Conservation (phyloP, 1,139 yeast genomes). For the Saccharomyces pastorianus region DNA sequence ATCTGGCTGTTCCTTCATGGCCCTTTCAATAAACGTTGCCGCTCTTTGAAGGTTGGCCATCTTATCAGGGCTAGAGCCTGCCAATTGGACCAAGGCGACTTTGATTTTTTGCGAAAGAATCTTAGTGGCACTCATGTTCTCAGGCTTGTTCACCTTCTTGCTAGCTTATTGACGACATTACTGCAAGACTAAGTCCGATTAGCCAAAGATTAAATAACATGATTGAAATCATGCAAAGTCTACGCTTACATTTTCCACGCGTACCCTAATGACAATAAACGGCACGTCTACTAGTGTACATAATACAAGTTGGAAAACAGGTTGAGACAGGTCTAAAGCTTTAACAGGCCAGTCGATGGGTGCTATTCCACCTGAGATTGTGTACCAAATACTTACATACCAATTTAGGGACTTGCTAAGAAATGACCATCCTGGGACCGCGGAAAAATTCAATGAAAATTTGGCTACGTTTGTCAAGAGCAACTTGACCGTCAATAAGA, state of each 20-base stretch:
- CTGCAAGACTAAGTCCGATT: background rate
- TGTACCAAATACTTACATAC: constrained; percentile 33
- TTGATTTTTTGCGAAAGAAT: constrained; percentile 38
- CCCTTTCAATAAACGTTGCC: constrained; percentile 41
- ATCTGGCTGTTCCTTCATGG: constrained; percentile 42
- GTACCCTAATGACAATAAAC: too few species aligned
- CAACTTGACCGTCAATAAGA: constrained; percentile 32
- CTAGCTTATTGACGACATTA: background rate
- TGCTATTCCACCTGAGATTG: constrained; percentile 33
- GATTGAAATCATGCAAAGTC: background rate
- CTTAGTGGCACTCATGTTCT: constrained; percentile 9
- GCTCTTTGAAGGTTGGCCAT: constrained; percentile 51
- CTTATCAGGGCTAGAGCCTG: constrained; percentile 40
- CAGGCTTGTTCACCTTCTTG: background rate
- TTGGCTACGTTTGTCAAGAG: constrained; percentile 32
- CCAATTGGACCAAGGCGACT: constrained; percentile 42
- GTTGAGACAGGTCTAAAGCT: too few species aligned
- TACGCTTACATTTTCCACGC: too few species aligned
- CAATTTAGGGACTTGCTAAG: constrained; percentile 35
- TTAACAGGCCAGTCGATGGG: background rate
- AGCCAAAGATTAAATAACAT: background rate
- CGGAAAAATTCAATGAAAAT: constrained; percentile 32
- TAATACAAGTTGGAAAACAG: too few species aligned
- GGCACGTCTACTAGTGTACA: too few species aligned
- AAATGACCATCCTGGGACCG: constrained; percentile 34